Conservation (phyloP, 805 yeast genomes). For the Lipomyces starkeyi region DNA sequence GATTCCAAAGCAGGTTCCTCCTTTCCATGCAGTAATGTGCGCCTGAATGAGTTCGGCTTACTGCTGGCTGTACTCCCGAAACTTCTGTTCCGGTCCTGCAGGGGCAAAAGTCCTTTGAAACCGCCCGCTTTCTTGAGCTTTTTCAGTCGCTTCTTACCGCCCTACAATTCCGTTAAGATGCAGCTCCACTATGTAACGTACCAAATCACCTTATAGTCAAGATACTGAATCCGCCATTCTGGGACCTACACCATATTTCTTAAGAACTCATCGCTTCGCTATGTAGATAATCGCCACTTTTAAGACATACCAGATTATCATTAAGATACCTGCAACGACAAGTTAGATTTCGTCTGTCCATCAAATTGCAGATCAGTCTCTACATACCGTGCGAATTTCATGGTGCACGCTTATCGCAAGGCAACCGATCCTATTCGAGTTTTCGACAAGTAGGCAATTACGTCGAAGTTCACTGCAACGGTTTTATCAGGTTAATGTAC, state of each 20-base stretch:
- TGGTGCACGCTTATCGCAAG: slow-evolving; percentile 12
- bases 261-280: background rate
- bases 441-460: background rate
- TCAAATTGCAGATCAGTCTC: background rate
- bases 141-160: slow-evolving; percentile 61
- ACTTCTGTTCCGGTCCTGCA: background rate
- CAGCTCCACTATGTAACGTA: background rate
- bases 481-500: background rate
- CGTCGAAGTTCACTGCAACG: too few species aligned
- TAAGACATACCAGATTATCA: slow-evolving; percentile 41
- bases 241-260: slow-evolving; percentile 44
- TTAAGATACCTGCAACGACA: slow-evolving; percentile 39
- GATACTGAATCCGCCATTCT: slow-evolving; percentile 53
- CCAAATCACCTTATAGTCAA: slow-evolving; percentile 47
- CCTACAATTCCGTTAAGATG: slow-evolving; percentile 31
- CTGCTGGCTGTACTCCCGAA: too few species aligned
- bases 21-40: background rate
- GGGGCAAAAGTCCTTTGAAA: background rate
- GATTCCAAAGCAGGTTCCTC: background rate
- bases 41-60: background rate
- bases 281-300: background rate
- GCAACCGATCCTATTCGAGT: background rate
- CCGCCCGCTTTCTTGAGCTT: slow-evolving; percentile 42
- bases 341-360: background rate
- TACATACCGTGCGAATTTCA: slow-evolving; percentile 44